Conservation (phyloP, 306 rosid genomes). For the Vachellia collinsii region DNA sequence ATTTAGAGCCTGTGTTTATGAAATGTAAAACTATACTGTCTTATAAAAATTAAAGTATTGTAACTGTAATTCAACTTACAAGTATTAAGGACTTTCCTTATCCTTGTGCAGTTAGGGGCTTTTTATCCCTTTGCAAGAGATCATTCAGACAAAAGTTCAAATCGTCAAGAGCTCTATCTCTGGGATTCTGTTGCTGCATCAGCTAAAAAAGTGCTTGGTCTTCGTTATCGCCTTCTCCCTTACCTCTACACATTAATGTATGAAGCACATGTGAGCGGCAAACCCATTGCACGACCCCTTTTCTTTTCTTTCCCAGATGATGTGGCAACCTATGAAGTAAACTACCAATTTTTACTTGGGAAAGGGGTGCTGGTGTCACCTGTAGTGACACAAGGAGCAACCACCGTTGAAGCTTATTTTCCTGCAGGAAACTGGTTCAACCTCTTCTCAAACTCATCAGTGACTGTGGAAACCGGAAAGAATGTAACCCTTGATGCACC, state of each 20-base stretch:
- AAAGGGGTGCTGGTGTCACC: conserved; percentile 81
- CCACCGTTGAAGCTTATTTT: conserved; percentile 72
- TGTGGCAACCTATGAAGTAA: conserved; percentile 62
- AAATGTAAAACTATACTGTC: background rate
- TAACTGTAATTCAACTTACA: background rate
- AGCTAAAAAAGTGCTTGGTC: conserved; percentile 79
- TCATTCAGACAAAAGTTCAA: conserved; percentile 56
- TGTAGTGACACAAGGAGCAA: conserved; percentile 57
- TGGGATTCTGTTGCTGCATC: conserved; percentile 88
- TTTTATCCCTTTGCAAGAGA: conserved; percentile 91
- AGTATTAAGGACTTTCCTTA: background rate
- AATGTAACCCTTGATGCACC: conserved; percentile 67
- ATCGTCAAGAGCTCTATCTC: conserved; percentile 81
- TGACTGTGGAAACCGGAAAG: conserved; percentile 54
- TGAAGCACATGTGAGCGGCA: conserved; percentile 71
- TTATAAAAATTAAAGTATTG: background rate
- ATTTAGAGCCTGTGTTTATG: background rate
- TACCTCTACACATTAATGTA: conserved; percentile 79
- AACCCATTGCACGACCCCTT: conserved; percentile 86
- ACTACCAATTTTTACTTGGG: conserved; percentile 75
- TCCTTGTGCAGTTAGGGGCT: conserved; percentile 71
- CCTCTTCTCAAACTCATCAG: conserved; percentile 71
- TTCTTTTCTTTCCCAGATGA: conserved; percentile 95
- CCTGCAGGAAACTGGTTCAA: conserved; percentile 89
- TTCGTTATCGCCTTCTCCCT: conserved; percentile 86